A percentile compares a stretch with the other conserved stretches of the same genome.
These are phyloP conservation scores for Aspergillus neoniger DNA, from an alignment of 2,329 filamentous ascomycete genomes.

Conservation along the genomic window DNA sequence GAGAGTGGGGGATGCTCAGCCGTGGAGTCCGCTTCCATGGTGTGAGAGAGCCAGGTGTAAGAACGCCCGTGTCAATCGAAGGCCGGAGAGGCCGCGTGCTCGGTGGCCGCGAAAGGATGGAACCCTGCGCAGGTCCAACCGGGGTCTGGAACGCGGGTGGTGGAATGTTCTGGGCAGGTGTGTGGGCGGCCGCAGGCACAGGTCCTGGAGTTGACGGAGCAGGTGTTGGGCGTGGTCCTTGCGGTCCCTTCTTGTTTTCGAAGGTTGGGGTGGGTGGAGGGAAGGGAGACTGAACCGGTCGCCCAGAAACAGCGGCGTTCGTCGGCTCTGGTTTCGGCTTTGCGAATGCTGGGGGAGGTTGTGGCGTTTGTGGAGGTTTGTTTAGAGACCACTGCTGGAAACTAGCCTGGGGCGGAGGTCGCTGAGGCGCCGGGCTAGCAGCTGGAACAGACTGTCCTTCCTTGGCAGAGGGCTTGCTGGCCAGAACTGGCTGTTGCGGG, in stretches of 20 bases:
- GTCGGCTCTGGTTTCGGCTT: constrained; percentile 20
- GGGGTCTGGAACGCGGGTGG: constrained; percentile 33
- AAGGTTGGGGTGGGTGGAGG: constrained; percentile 21
- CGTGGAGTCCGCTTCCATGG: constrained; percentile 47
- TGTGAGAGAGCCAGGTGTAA: constrained; percentile 36
- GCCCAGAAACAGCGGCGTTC: constrained; percentile 20
- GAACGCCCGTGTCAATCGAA: constrained; percentile 39
- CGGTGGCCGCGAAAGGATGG: constrained; percentile 26
- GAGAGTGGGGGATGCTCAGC: constrained; percentile 37
- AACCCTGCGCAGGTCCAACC: constrained; percentile 25
- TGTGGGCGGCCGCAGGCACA: constrained; percentile 21
- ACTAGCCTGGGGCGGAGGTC: constrained; percentile 31
- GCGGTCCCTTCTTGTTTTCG: constrained; percentile 18
- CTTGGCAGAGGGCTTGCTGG: constrained; percentile 21
- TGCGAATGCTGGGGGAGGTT: constrained; percentile 25
- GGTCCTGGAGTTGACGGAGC: constrained; percentile 33
- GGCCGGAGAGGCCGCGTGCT: constrained; percentile 33
- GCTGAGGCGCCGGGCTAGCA: constrained; percentile 22
- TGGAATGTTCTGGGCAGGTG: constrained; percentile 27
- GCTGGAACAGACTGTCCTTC: constrained; percentile 16
- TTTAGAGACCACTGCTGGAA: constrained; percentile 43
- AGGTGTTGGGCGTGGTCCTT: constrained; percentile 20
- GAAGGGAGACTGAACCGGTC: constrained; percentile 22
- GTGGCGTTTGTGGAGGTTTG: constrained; percentile 33
- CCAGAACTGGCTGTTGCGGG: constrained; percentile 15